These are phyloP conservation scores for Hepatocystis sp. DNA, from an alignment of 169 alveolate species.

Conservation along the genomic window DNA sequence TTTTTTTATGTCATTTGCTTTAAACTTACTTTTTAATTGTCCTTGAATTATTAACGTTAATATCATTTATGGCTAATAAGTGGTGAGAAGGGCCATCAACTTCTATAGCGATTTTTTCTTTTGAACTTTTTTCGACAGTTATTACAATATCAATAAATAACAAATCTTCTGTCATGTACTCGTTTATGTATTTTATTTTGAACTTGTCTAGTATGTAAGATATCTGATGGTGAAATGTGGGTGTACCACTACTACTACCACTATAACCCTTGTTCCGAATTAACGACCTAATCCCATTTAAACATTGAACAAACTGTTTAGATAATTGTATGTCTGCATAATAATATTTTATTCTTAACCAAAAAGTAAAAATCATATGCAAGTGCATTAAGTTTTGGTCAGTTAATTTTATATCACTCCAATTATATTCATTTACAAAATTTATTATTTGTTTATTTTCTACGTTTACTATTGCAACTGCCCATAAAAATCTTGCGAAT, in stretches of 20 bases:
- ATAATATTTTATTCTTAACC: slow-evolving; percentile 73
- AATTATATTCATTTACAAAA: slow-evolving; percentile 58
- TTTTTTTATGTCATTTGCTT: not conserved
- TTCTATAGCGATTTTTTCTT: slow-evolving; percentile 59
- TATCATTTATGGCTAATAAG: slow-evolving; percentile 30
- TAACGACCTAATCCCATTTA: too few species aligned
- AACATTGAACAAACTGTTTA: not conserved
- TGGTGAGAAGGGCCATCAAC: slow-evolving; percentile 77
- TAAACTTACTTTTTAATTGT: slow-evolving; percentile 22
- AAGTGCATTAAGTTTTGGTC: slow-evolving; percentile 68
- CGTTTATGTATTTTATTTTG: slow-evolving; percentile 46
- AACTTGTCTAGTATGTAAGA: slow-evolving; percentile 20
- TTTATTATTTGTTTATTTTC: slow-evolving; percentile 15
- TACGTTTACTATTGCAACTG: slow-evolving; percentile 43
- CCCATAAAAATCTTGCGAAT: slow-evolving; percentile 73
- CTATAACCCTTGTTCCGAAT: too few species aligned
- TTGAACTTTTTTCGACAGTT: not conserved
- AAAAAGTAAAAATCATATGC: slow-evolving; percentile 70
- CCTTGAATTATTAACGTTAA: not conserved
- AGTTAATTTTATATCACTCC: slow-evolving; percentile 26
- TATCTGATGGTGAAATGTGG: slow-evolving; percentile 34
- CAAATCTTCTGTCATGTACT: slow-evolving; percentile 61
- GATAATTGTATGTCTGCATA: slow-evolving; percentile 6
- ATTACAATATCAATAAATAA: slow-evolving; percentile 51
- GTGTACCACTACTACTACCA: slow-evolving; percentile 5